phyloP scores from a whole-genome alignment of 23 red algal species.

The Gracilaria domingensis region DNA sequence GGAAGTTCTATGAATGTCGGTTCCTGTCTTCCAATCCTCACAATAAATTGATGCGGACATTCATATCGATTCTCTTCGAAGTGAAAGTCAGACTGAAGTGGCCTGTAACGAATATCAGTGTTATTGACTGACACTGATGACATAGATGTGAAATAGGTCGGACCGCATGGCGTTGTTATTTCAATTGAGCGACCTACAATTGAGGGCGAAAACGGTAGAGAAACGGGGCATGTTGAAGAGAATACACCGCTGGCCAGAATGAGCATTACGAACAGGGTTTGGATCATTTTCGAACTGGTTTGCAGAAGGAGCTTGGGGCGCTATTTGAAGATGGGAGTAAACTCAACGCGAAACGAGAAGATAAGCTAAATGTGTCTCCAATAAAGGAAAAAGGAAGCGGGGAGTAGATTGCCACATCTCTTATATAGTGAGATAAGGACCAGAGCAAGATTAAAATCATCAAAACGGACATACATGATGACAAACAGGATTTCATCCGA shows the following conservation, averaged over 20 bases:
- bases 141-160: background rate
- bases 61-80: constrained; percentile 1
- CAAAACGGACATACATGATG: too few species aligned
- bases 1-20: constrained; percentile 10
- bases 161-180: background rate
- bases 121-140: background rate
- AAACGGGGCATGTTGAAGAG: background rate
- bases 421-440: too few species aligned
- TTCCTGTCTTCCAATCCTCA: constrained; percentile 4
- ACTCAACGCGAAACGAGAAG: too few species aligned
- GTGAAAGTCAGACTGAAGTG: too few species aligned
- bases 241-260: background rate
- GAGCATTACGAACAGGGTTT: background rate
- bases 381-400: too few species aligned
- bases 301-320: too few species aligned
- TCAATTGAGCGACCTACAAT: background rate
- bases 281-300: background rate
- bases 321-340: too few species aligned
- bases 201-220: background rate
- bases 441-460: too few species aligned
- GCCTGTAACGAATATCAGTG: constrained; percentile 10
- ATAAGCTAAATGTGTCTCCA: too few species aligned
- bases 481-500: too few species aligned
- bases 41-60: background rate
- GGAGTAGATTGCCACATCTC: too few species aligned